A percentile compares a stretch with the other conserved stretches of the same genome.
Conservation (phyloP, 805 yeast species). For the Cyberlindnera bimundalis region DNA sequence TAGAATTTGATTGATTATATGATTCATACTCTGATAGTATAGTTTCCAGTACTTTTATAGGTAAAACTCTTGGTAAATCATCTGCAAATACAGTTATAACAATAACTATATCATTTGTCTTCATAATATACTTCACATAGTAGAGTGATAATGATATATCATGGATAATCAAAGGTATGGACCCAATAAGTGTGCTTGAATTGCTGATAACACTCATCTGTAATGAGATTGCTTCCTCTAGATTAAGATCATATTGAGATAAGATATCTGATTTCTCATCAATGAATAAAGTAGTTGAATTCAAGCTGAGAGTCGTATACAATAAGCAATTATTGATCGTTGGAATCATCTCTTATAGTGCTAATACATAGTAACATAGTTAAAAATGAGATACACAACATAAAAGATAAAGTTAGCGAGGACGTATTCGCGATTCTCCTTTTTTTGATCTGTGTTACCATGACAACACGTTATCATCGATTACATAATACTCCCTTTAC, state of each 20-base stretch:
- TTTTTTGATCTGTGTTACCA: too few relatives aligned
- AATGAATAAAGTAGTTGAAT: conserved; percentile 59
- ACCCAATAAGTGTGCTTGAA: conserved; percentile 33
- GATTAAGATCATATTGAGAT: too few relatives aligned
- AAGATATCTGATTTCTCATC: conserved; percentile 47
- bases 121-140: conserved; percentile 21
- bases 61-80: conserved; percentile 20
- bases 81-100: conserved; percentile 21
- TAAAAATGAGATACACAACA: too few relatives aligned
- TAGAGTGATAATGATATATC: conserved; percentile 16
- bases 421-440: too few relatives aligned
- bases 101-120: conserved; percentile 24
- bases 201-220: conserved; percentile 54
- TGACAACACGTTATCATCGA: too few relatives aligned
- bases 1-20: background rate
- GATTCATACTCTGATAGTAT: conserved; percentile 43
- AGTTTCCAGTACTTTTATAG: conserved; percentile 20
- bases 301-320: conserved; percentile 45
- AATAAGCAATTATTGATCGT: conserved; percentile 29
- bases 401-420: too few relatives aligned
- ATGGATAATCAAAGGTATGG: conserved; percentile 17
- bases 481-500: too few relatives aligned
- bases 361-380: too few relatives aligned
- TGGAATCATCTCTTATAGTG: background rate
- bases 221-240: conserved; percentile 50